These are phyloP conservation scores for Hydnomerulius pinastri DNA, from an alignment of 768 basidiomycete species.

Conservation along the genomic window DNA sequence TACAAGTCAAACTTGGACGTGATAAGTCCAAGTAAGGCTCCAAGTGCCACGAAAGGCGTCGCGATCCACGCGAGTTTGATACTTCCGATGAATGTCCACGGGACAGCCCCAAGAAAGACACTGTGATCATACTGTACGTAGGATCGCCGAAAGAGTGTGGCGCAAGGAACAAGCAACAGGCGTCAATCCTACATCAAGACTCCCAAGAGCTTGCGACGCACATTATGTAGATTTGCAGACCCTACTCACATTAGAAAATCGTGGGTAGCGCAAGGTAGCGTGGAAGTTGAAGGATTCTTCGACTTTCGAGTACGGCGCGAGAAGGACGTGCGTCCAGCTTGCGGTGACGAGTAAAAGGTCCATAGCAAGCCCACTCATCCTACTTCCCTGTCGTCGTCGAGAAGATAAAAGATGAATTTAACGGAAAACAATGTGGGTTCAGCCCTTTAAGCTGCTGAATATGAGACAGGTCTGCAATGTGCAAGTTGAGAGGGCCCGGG, in stretches of 20 bases:
- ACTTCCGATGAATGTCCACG: conserved; percentile 84
- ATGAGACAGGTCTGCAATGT: too few species aligned
- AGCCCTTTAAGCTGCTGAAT: too few species aligned
- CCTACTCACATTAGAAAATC: conserved; percentile 75
- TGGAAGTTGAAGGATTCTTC: conserved; percentile 98
- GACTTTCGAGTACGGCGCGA: conserved; percentile 92
- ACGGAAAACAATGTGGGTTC: too few species aligned
- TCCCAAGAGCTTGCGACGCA: conserved; percentile 34
- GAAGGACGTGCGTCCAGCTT: conserved; percentile 67
- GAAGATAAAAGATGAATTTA: too few species aligned
- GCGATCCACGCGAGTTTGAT: conserved; percentile 63
- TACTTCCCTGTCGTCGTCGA: neutral
- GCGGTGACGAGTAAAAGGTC: conserved; percentile 54
- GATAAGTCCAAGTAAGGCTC: conserved; percentile 43
- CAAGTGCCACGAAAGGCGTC: conserved; percentile 49
- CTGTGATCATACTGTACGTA: conserved; percentile 83
- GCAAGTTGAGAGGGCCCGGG: too few species aligned
- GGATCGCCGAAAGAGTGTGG: neutral
- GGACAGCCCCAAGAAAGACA: conserved; percentile 84
- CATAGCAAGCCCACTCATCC: conserved; percentile 30
- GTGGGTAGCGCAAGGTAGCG: conserved; percentile 80
- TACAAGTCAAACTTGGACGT: conserved; percentile 69
- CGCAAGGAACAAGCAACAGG: neutral
- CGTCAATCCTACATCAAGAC: conserved; percentile 10
- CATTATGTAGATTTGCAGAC: conserved; percentile 44